Percentiles rank a stretch among this genome's conserved stretches.
Evolutionary conservation across 192 early-diverging fungal species (phyloP).

Genomic region (Coemansia sp.): DNA sequence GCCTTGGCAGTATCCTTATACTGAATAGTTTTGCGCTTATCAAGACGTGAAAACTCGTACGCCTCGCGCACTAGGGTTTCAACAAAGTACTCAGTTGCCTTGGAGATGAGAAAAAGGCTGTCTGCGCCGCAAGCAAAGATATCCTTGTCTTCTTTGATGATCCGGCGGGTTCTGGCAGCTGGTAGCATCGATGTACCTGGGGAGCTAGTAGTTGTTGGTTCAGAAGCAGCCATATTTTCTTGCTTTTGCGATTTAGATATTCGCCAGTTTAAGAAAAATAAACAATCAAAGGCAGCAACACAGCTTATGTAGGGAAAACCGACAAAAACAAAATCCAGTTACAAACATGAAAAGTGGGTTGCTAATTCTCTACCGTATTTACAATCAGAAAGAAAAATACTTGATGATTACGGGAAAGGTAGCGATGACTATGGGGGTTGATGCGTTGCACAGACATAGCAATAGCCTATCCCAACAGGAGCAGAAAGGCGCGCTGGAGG

Average conservation of each 20-base stretch:
- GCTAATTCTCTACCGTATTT: no score
- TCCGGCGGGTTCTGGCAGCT: slow-evolving; percentile 65
- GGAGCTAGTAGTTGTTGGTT: slow-evolving; percentile 7
- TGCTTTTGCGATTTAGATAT: not conserved
- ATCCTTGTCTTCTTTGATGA: slow-evolving; percentile 78
- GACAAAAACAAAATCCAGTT: not conserved
- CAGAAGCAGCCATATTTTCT: slow-evolving; percentile 23
- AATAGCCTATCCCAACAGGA: no score
- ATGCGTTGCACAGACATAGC: no score
- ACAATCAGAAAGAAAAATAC: no score
- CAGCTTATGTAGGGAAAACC: not conserved
- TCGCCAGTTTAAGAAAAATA: not conserved
- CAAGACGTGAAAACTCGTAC: slow-evolving; percentile 60
- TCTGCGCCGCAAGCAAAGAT: slow-evolving; percentile 67
- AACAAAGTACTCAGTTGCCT: slow-evolving; percentile 71
- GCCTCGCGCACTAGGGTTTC: slow-evolving; percentile 66
- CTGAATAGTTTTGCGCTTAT: slow-evolving; percentile 71
- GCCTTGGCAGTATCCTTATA: slow-evolving; percentile 73
- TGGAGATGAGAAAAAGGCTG: slow-evolving; percentile 63
- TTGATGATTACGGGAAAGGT: not conserved
- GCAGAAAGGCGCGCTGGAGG: not conserved
- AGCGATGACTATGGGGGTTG: not conserved
- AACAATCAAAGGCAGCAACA: not conserved
- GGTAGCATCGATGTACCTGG: slow-evolving; percentile 62
- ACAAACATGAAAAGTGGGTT: not conserved